These are phyloP conservation scores for Ostreobium quekettii DNA, from an alignment of 139 green algal species.

Conservation along the genomic window DNA sequence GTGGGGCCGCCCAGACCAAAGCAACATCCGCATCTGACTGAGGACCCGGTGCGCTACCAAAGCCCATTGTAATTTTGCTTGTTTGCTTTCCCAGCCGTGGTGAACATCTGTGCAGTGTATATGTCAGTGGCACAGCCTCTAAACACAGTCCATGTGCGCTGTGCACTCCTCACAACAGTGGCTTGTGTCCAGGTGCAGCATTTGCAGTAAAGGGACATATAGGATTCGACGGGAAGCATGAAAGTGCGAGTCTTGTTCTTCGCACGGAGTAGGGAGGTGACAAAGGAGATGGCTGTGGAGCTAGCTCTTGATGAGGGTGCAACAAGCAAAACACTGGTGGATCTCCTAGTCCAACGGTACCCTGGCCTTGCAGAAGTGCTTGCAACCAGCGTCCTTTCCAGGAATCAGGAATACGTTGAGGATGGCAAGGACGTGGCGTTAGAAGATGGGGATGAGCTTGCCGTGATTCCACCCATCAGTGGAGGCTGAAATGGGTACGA, in stretches of 20 bases:
- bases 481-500: slow-evolving; percentile 6
- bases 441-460: slow-evolving; percentile 11
- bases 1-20: too few relatives aligned
- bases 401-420: slow-evolving; percentile 2
- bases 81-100: too few relatives aligned
- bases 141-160: too few relatives aligned
- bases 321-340: too few relatives aligned
- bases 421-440: neutral
- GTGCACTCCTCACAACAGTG: too few relatives aligned
- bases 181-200: too few relatives aligned
- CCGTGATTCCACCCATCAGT: slow-evolving; percentile 11
- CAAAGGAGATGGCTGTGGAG: neutral
- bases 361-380: neutral
- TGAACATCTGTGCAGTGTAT: too few relatives aligned
- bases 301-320: neutral
- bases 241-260: slow-evolving; percentile 8
- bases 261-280: slow-evolving; percentile 5
- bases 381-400: neutral
- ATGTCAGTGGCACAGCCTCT: too few relatives aligned
- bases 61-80: too few relatives aligned
- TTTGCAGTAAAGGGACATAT: too few relatives aligned
- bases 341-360: slow-evolving; percentile 1
- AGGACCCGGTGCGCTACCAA: too few relatives aligned
- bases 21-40: too few relatives aligned
- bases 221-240: neutral